phyloP scores from a whole-genome alignment of 176 grass and related monocot genomes.

The Bolboschoenus planiculmis region DNA sequence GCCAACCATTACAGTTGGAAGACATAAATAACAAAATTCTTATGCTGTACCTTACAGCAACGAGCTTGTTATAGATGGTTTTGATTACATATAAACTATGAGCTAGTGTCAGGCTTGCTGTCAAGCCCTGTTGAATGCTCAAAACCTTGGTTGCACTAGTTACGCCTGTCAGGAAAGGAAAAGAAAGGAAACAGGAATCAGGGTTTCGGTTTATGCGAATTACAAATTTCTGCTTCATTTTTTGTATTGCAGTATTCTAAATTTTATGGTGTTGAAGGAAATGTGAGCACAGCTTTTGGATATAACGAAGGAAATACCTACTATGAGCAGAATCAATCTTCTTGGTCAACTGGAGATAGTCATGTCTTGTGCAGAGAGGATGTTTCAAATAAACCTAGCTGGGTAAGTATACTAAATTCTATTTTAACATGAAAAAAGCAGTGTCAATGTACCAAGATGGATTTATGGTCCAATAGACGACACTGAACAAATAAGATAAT shows the following conservation, averaged over 20 bases:
- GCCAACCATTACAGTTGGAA: not conserved
- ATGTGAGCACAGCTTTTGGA: not conserved
- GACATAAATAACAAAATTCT: not conserved
- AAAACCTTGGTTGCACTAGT: not conserved
- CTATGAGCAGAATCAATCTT: slow-evolving; percentile 18
- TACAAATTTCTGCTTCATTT: not conserved
- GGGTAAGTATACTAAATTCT: slow-evolving; percentile 14
- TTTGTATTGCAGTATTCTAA: slow-evolving; percentile 35
- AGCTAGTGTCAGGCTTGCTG: not conserved
- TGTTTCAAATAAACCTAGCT: not conserved
- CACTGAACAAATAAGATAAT: not conserved
- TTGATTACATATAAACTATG: not conserved
- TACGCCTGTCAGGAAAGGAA: not conserved
- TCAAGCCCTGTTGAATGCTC: not conserved
- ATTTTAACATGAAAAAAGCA: not conserved
- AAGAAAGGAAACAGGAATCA: not conserved
- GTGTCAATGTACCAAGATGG: not conserved
- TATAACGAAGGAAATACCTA: slow-evolving; percentile 16
- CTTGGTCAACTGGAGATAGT: not conserved
- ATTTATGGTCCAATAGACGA: not conserved
- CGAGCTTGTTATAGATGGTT: not conserved
- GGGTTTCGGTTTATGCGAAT: not conserved
- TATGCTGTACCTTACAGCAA: not conserved
- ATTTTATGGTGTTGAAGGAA: slow-evolving; percentile 26
- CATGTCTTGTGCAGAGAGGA: not conserved